Evolutionary conservation across 768 basidiomycete genomes (phyloP).

Genomic region (Epithele typhae): DNA sequence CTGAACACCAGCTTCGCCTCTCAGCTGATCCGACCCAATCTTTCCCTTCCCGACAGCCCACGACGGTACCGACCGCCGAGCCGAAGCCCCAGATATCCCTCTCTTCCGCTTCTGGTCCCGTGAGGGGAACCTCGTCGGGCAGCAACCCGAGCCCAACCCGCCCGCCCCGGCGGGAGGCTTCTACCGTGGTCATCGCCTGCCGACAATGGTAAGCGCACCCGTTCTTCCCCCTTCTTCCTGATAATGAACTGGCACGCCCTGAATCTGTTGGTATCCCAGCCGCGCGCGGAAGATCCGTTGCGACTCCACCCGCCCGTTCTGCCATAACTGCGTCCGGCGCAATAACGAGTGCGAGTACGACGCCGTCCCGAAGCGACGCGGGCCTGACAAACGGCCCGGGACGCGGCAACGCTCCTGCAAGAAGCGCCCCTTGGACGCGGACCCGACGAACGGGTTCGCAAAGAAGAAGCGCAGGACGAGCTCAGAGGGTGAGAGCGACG

Average conservation of each 20-base stretch:
- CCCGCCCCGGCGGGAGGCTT: constrained; percentile 29
- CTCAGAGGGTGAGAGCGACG: constrained; percentile 20
- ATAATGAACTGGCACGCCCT: constrained; percentile 8
- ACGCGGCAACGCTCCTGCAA: constrained; percentile 82
- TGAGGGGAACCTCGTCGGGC: constrained; percentile 17
- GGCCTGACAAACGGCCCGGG: constrained; percentile 83
- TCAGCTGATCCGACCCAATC: constrained; percentile 15
- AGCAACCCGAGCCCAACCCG: constrained; percentile 18
- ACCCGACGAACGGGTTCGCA: constrained; percentile 14
- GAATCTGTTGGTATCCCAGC: constrained; percentile 40
- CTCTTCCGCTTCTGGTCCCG: constrained; percentile 16
- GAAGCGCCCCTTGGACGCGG: constrained; percentile 58
- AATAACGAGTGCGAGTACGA: constrained; percentile 79
- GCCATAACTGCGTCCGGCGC: constrained; percentile 78
- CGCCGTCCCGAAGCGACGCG: constrained; percentile 73
- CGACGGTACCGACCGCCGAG: constrained; percentile 17
- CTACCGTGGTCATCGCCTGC: constrained; percentile 77
- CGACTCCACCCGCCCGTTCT: constrained; percentile 76
- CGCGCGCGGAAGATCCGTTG: constrained; percentile 83
- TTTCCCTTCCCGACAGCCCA: constrained; percentile 17
- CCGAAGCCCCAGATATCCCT: constrained; percentile 16
- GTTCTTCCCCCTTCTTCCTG: constrained; percentile 14
- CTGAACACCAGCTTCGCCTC: constrained; percentile 20
- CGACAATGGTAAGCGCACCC: constrained; percentile 64
- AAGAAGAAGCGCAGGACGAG: constrained; percentile 31